phyloP scores from a whole-genome alignment of 2,329 filamentous ascomycete species.

The Microdochium trichocladiopsis region DNA sequence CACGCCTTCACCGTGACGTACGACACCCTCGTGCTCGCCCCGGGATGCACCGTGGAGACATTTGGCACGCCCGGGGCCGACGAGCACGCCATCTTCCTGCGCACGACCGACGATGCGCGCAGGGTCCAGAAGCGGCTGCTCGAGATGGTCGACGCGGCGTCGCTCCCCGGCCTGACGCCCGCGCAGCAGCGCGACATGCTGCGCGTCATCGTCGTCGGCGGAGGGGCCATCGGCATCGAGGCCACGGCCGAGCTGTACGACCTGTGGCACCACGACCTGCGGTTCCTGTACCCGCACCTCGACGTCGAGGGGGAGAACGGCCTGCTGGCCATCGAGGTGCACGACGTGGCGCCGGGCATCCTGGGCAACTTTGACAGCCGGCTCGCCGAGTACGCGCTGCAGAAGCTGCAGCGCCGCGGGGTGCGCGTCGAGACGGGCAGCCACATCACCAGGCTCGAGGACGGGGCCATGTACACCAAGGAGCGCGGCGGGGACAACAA shows the following conservation, averaged over 20 bases:
- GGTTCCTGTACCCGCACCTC: constrained; percentile 29
- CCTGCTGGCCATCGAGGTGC: constrained; percentile 28
- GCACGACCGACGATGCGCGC: constrained; percentile 24
- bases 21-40: constrained; percentile 31
- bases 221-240: constrained; percentile 32
- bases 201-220: constrained; percentile 30
- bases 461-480: constrained; percentile 6
- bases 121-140: constrained; percentile 23
- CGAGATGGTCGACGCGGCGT: constrained; percentile 17
- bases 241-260: constrained; percentile 34
- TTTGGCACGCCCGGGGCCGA: constrained; percentile 29
- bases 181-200: constrained; percentile 23
- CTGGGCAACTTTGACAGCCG: constrained; percentile 30
- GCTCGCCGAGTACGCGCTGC: constrained; percentile 30
- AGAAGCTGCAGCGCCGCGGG: constrained; percentile 23
- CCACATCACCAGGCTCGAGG: constrained; percentile 9
- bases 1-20: constrained; percentile 28
- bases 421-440: constrained; percentile 27
- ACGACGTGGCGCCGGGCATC: constrained; percentile 33
- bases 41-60: constrained; percentile 31
- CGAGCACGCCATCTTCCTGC: constrained; percentile 28
- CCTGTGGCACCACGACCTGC: constrained; percentile 27
- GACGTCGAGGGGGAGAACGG: constrained; percentile 2
- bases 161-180: constrained; percentile 12
- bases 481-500: constrained; percentile 4